Base-by-base conservation (phyloP, 169 alveolate genomes). In the Plasmodium billcollinsi region DNA sequence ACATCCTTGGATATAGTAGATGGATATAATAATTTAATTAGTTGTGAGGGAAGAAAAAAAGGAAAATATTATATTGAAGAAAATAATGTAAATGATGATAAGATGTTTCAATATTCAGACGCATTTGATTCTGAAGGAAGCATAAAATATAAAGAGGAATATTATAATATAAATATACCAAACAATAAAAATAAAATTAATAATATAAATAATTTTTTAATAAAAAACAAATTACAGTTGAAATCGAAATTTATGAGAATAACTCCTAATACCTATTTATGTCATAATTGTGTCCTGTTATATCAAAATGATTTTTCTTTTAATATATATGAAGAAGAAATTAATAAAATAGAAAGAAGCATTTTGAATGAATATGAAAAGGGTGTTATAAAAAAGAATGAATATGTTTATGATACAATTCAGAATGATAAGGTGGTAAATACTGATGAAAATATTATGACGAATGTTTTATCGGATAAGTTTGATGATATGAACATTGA, bases 171-270 rank as follows among this genome's bases (percentile, higher is more conserved):
- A 73, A 7, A 5, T n/a, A 14, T n/a, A 73, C 39, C 47, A 2
- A 73, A 62, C 18, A 47, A 9, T 49, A 78, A 43, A 74, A 74
- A 20, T 26, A 74, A 47, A 66, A 78, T 66, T 11, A 78, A 58
- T 24, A 80, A 69, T 56, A 43, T 80, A 58, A 80, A n/a, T 52
- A 62, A n/a, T 33, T 80, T 80, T 63, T 69, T 80, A 50, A 80
- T 52, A 50, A 80, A 58, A 15, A 80, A 80, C 15, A 69, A 33
- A 3, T 80, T 80, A 6, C 21, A 56, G 12, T 58, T 80, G 50
- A 80, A 80, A 39, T 80, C 90, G 12, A 80, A 69, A 29, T 80
- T 80, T 29, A 80, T 69, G 83, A 69, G 83, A 62, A 33, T 80
- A 49, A 33, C 74, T 24, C 90, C 90, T n/a, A 67, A 67, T 39